Evolutionary conservation across 106 monocot genomes (phyloP), one percentile per base, ranked within the genome.

Genomic region (Phalaenopsis equestris): DNA sequence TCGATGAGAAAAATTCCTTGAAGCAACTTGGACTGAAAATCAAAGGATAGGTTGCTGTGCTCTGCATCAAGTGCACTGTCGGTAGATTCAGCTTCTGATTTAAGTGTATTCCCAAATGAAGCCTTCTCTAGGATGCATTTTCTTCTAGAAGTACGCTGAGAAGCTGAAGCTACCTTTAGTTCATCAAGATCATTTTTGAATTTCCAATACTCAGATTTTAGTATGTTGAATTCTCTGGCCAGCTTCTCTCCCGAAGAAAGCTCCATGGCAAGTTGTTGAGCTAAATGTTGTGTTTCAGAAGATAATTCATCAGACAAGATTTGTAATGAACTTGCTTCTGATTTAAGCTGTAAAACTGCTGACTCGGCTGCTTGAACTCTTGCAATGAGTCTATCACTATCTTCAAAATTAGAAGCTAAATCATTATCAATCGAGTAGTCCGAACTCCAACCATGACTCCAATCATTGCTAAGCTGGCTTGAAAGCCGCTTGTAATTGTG

Each of bases 141-240:
- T 43, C 39, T 61, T n/a, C 79, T 78, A 87, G 78, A 12, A 75
- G 48, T 61, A 52, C 56, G 67, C 72, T 84, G 80, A 82, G 79
- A 67, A 42, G 56, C 15, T 84, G 88, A 86, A 79, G 74, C 72
- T 86, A 84, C 80, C 84, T 86, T 87, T 55, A 97, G 42, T 56
- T 84, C 85, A 86, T 92, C 87, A 23, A 94, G 42, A 68, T 94
- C 91, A 77, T 67, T 77, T 91, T 86, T 91, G 19, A 99, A 73
- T 67, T 84, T 93, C 61, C 75, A 86, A 74, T 89, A 93, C 81
- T 99, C 95, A 10, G 87, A 89, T 83, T 91, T 99, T 73, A 99
- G 68, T 47, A 84, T 61, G 67, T 85, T 86, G 24, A 95, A 84
- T 86, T 95, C 99, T 85, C 76, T 82, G 39, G 73, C 68, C 18